Evolutionary conservation across 192 early-diverging fungal genomes (phyloP).

Genomic region (Coemansia sp.): DNA sequence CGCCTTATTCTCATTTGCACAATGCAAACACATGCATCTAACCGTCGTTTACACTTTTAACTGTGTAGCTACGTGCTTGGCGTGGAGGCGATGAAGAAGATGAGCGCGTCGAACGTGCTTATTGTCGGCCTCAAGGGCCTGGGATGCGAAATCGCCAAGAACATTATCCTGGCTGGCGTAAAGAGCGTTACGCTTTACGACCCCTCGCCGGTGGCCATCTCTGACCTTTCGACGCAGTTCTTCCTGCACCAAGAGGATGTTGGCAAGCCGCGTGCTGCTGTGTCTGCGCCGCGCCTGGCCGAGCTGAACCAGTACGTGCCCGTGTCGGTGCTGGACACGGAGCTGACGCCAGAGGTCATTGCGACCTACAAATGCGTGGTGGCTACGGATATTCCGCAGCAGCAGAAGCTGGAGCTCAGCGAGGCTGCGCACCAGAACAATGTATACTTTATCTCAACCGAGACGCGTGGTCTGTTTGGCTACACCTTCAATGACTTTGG

Average conservation of each 20-base stretch:
- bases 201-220: constrained; percentile 65
- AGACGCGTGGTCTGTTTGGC: constrained; percentile 90
- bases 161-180: constrained; percentile 96
- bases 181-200: constrained; percentile 98
- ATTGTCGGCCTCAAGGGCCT: constrained; percentile 95
- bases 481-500: constrained; percentile 97
- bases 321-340: constrained; percentile 75
- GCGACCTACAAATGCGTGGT: constrained; percentile 77
- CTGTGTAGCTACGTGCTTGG: constrained; percentile 83
- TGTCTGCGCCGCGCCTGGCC: constrained; percentile 74
- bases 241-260: constrained; percentile 82
- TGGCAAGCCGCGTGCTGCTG: constrained; percentile 80
- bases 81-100: constrained; percentile 97
- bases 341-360: constrained; percentile 68
- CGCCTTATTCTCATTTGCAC: not conserved
- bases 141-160: constrained; percentile 99
- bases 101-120: constrained; percentile 94
- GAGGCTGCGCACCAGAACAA: constrained; percentile 68
- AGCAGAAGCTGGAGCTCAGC: constrained; percentile 82
- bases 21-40: not conserved
- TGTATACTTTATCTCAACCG: constrained; percentile 86
- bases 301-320: constrained; percentile 99
- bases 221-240: constrained; percentile 90
- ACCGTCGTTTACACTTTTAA: not conserved
- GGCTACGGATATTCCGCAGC: constrained; percentile 74